Percentiles rank a stretch among this genome's conserved stretches.
These are phyloP conservation scores for Rhodamnia argentea DNA, from an alignment of 345 rosid genomes.

Conservation along the genomic window DNA sequence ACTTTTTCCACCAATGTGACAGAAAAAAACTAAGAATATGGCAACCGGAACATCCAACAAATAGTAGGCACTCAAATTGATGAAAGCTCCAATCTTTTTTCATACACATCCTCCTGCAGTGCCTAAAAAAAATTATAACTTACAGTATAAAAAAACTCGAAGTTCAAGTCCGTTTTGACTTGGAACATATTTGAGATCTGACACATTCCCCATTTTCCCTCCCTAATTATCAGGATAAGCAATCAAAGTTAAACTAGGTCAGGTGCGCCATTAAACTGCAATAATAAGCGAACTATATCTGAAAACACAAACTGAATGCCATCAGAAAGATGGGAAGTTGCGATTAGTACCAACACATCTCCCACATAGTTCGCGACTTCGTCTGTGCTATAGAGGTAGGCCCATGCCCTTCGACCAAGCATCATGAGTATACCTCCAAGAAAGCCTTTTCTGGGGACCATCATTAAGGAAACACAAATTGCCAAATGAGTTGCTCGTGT, in stretches of 20 bases:
- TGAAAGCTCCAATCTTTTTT: too few relatives aligned
- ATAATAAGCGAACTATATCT: background rate
- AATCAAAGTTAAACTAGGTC: too few relatives aligned
- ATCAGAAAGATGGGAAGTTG: slow-evolving; percentile 19
- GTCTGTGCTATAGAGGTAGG: slow-evolving; percentile 22
- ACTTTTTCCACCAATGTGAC: too few relatives aligned
- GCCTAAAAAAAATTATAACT: background rate
- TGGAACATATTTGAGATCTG: too few relatives aligned
- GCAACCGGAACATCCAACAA: too few relatives aligned
- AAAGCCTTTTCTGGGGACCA: slow-evolving; percentile 14
- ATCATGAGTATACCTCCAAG: slow-evolving; percentile 16
- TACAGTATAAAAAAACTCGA: too few relatives aligned
- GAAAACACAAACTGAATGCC: slow-evolving; percentile 22
- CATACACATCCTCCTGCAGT: too few relatives aligned
- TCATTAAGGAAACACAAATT: slow-evolving; percentile 7
- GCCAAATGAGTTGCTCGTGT: slow-evolving; percentile 27
- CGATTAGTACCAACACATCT: slow-evolving; percentile 16
- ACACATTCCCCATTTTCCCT: too few relatives aligned
- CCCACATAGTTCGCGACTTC: slow-evolving; percentile 14
- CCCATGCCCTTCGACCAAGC: slow-evolving; percentile 12
- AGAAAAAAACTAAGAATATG: too few relatives aligned
- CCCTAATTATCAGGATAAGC: too few relatives aligned
- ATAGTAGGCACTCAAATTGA: too few relatives aligned
- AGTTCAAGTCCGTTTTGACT: background rate
- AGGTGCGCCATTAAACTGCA: too few relatives aligned